Conservation (phyloP, 2,329 filamentous ascomycete species). For the Amauroascus niger region DNA sequence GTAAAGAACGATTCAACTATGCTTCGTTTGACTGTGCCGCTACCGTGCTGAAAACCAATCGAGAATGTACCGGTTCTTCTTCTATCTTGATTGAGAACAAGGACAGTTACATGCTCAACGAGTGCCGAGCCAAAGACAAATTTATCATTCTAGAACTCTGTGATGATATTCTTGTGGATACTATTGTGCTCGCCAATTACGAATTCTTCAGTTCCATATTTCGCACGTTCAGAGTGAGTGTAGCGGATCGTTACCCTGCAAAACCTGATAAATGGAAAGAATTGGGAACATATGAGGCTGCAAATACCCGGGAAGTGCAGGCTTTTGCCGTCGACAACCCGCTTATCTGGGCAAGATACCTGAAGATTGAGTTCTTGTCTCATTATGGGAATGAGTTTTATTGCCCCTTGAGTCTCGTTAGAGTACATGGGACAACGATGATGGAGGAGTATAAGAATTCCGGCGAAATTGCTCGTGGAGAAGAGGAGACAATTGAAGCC, state of each 20-base stretch:
- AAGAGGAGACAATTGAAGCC: slow-evolving; percentile 52
- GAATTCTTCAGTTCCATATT: slow-evolving; percentile 99
- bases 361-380: slow-evolving; percentile 81
- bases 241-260: slow-evolving; percentile 88
- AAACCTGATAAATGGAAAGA: slow-evolving; percentile 88
- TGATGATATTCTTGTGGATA: slow-evolving; percentile 78
- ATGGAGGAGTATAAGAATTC: slow-evolving; percentile 91
- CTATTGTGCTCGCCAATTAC: slow-evolving; percentile 93
- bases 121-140: slow-evolving; percentile 78
- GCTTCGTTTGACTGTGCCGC: slow-evolving; percentile 95
- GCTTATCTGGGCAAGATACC: slow-evolving; percentile 88
- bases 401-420: slow-evolving; percentile 79
- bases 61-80: slow-evolving; percentile 75
- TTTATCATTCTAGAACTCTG: slow-evolving; percentile 92
- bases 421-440: slow-evolving; percentile 87
- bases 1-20: slow-evolving; percentile 96
- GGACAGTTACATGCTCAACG: slow-evolving; percentile 95
- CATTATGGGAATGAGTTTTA: slow-evolving; percentile 97
- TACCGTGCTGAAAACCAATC: slow-evolving; percentile 81
- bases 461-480: slow-evolving; percentile 53
- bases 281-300: slow-evolving; percentile 77
- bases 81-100: slow-evolving; percentile 92
- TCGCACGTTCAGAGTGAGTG: slow-evolving; percentile 78
- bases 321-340: slow-evolving; percentile 90
- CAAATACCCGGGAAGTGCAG: slow-evolving; percentile 88